Evolutionary conservation across 441 rosid species (phyloP), one percentile per base, ranked within the genome.

Genomic region (Jatropha multifida): DNA sequence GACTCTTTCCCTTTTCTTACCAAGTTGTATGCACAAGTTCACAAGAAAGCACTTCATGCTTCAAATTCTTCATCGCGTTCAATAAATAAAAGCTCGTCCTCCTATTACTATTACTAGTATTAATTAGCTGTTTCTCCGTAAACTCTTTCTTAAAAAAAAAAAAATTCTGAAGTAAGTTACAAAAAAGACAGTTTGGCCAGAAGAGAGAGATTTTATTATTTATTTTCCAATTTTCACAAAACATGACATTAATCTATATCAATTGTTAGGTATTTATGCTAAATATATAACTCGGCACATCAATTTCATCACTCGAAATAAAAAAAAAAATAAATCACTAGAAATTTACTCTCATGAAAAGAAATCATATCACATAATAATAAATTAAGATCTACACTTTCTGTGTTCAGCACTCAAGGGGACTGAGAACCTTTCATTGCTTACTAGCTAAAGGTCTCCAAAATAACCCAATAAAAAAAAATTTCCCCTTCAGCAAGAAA

Each of bases 31-130:
- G 75, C 71, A 80, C 69, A 55, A 61, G 60, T 70, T 79, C 79
- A 81, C 78, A 79, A 64, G 79, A 85, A 64, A 69, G 65, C 51
- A 74, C 77, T 83, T 84, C 89, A 79, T 84, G 74, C 80, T 82
- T 81, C 72, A 71, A 71, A 85, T 83, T 85, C 78, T 79, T 68
- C 79, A 44, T 62, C 62, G 40, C 71, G 67, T 51, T 72, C 72
- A 67, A 67, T 69, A 63, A 79, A 81, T 69, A 40, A 52, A 60
- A 55, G 55, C 72, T 27, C 58, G 37, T 74, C 20, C 20, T 4
- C 62, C 48, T 68, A 68, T 56, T 58, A 15, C 37, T 68, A 37
- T 58, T 61, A 46, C 32, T 32, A 32, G 32, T 32, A 32, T 32
- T 32, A 32, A 32, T 32, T 32, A 2, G 32, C 2, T 32, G 32